Evolutionary conservation across 257 asterid species (phyloP).

Genomic region (Coffea eugenioides): DNA sequence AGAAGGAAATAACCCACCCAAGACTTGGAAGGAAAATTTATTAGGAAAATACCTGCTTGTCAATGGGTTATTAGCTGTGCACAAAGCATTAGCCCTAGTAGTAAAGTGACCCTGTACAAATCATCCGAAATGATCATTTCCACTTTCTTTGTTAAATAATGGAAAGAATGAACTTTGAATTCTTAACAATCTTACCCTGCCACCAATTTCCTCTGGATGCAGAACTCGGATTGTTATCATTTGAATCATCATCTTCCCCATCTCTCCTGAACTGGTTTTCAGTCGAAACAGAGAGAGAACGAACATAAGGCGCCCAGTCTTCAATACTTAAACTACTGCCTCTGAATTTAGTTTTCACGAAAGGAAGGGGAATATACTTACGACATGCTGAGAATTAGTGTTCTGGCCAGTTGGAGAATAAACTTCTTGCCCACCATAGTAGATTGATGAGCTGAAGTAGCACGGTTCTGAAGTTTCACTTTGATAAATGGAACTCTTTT

Average conservation of each 20-base stretch:
- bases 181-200: slow-evolving; percentile 50
- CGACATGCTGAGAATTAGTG: slow-evolving; percentile 39
- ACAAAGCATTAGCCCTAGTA: slow-evolving; percentile 30
- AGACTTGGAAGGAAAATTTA: neutral
- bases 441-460: slow-evolving; percentile 70
- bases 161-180: neutral
- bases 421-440: slow-evolving; percentile 77
- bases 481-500: slow-evolving; percentile 30
- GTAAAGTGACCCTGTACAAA: slow-evolving; percentile 66
- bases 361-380: slow-evolving; percentile 19
- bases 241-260: slow-evolving; percentile 44
- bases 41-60: slow-evolving; percentile 3
- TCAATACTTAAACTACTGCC: too few relatives aligned
- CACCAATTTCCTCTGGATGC: slow-evolving; percentile 94
- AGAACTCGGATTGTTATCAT: slow-evolving; percentile 45
- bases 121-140: neutral
- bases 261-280: slow-evolving; percentile 47
- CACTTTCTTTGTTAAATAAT: neutral
- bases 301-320: neutral
- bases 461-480: slow-evolving; percentile 53
- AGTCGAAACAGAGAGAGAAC: neutral
- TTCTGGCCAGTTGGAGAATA: slow-evolving; percentile 46
- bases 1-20: neutral
- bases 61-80: neutral
- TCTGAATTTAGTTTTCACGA: neutral